Percentiles rank a stretch among this genome's conserved stretches.
phyloP scores from a whole-genome alignment of 345 rosid genomes.

The Mallotus nudiflorus region DNA sequence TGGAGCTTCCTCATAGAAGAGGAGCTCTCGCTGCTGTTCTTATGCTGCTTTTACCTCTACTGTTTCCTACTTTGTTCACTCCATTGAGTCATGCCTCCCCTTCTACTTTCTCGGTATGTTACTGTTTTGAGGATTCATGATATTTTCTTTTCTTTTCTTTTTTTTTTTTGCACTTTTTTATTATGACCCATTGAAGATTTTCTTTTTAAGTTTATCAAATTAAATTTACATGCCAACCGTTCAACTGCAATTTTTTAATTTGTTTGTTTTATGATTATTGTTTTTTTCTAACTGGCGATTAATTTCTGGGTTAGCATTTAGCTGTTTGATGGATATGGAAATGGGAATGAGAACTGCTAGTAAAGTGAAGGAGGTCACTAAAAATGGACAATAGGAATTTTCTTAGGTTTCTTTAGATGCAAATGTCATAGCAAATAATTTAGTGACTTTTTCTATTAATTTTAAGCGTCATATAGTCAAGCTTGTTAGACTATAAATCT shows the following conservation, averaged over 20 bases:
- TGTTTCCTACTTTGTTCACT: conserved; percentile 53
- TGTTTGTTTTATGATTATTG: neutral
- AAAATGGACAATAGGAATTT: neutral
- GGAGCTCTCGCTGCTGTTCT: conserved; percentile 41
- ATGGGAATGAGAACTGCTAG: neutral
- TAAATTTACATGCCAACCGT: neutral
- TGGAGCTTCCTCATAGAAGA: conserved; percentile 18
- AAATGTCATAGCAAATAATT: conserved; percentile 1
- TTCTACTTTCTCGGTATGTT: conserved; percentile 70
- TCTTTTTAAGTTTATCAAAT: neutral
- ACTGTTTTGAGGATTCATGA: neutral
- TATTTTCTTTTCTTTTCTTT: neutral
- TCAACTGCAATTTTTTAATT: neutral
- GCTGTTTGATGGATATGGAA: neutral
- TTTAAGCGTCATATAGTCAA: neutral
- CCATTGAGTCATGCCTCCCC: conserved; percentile 74
- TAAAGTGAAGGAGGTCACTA: neutral
- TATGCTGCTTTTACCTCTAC: conserved; percentile 54
- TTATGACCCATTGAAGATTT: too few species aligned
- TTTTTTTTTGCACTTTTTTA: neutral
- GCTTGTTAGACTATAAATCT: neutral
- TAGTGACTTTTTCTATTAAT: neutral
- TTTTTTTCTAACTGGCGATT: neutral
- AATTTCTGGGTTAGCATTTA: neutral
- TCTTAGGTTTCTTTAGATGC: neutral